These are phyloP conservation scores for Hypoxylon sp. DNA, from an alignment of 2,329 filamentous ascomycete genomes.

Conservation along the genomic window DNA sequence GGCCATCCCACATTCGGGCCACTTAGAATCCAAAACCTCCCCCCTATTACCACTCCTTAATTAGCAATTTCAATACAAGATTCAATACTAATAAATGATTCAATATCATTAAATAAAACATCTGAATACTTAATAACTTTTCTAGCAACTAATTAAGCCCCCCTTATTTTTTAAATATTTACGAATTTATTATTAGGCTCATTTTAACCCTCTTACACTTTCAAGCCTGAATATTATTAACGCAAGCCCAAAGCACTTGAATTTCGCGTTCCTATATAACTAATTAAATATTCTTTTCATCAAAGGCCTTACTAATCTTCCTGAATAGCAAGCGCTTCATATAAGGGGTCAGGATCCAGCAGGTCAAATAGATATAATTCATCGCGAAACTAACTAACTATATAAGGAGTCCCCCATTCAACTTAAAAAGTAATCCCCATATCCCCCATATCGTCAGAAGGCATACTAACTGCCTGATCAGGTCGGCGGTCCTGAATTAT, in stretches of 20 bases:
- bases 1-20: too few relatives aligned
- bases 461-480: neutral
- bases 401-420: neutral
- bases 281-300: neutral
- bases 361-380: neutral
- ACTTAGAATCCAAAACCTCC: too few relatives aligned
- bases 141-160: constrained; percentile 1
- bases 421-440: neutral
- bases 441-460: neutral
- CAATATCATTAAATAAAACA: neutral
- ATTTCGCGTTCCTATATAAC: neutral
- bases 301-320: neutral
- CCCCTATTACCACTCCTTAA: too few relatives aligned
- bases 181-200: constrained; percentile 1
- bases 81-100: too few relatives aligned
- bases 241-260: neutral
- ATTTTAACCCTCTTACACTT: neutral
- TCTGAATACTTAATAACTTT: neutral
- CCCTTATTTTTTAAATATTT: neutral
- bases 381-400: neutral
- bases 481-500: neutral
- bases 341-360: neutral
- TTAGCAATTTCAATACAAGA: too few relatives aligned
- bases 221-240: neutral
- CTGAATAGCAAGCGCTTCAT: neutral